A percentile compares a stretch with the other conserved stretches of the same genome.
Evolutionary conservation across 2,329 filamentous ascomycete species (phyloP).

Genomic region (Scytalidium sp.): DNA sequence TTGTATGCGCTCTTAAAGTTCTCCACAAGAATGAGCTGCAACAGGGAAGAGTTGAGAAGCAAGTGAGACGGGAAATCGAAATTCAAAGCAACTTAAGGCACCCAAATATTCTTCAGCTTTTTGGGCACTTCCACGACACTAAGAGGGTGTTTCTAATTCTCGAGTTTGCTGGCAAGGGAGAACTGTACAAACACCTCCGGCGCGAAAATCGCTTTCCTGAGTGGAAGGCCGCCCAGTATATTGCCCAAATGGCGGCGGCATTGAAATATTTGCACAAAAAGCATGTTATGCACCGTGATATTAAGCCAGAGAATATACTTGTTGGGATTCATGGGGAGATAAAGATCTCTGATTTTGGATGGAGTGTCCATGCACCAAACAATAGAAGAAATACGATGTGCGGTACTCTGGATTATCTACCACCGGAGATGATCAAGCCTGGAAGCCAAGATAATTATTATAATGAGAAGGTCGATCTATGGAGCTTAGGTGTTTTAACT

Average conservation of each 20-base stretch:
- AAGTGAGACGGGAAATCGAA: slow-evolving; percentile 70
- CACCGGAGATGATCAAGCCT: slow-evolving; percentile 93
- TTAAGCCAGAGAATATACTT: slow-evolving; percentile 97
- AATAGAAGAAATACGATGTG: slow-evolving; percentile 93
- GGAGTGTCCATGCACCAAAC: slow-evolving; percentile 96
- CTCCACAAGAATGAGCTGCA: slow-evolving; percentile 69
- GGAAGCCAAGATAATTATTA: slow-evolving; percentile 84
- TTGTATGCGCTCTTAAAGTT: slow-evolving; percentile 72
- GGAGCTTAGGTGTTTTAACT: slow-evolving; percentile 90
- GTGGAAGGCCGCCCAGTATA: slow-evolving; percentile 69
- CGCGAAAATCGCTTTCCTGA: slow-evolving; percentile 68
- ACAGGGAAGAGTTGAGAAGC: slow-evolving; percentile 66
- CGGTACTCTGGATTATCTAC: slow-evolving; percentile 94
- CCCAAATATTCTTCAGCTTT: slow-evolving; percentile 67
- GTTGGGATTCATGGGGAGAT: slow-evolving; percentile 96
- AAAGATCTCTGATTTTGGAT: slow-evolving; percentile 97
- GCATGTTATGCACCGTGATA: slow-evolving; percentile 95
- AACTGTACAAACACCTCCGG: slow-evolving; percentile 70
- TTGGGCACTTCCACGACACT: slow-evolving; percentile 71
- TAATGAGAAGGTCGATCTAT: slow-evolving; percentile 92
- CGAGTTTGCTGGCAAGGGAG: slow-evolving; percentile 70
- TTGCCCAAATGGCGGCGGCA: slow-evolving; percentile 78
- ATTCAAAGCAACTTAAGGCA: slow-evolving; percentile 72
- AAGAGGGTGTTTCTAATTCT: slow-evolving; percentile 72
- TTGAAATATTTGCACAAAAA: slow-evolving; percentile 92